Conservation (phyloP, 2,329 filamentous ascomycete genomes). For the Trichophyton rubrum region DNA sequence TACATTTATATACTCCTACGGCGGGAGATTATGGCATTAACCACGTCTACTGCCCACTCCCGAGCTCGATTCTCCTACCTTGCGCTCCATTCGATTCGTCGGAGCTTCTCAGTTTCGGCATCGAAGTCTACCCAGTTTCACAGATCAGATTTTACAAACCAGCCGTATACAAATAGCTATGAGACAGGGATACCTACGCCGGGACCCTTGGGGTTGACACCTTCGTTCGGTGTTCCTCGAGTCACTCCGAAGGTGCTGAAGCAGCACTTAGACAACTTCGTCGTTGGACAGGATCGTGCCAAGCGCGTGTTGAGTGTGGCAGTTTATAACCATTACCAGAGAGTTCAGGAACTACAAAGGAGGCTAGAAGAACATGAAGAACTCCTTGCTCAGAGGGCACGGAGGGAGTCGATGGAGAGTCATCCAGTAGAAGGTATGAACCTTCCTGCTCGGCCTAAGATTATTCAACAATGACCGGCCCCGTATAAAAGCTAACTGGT, state of each 20-base stretch:
- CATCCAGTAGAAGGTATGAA: conserved; percentile 68
- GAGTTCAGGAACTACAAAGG: conserved; percentile 61
- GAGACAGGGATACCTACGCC: conserved; percentile 49
- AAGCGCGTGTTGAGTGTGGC: conserved; percentile 85
- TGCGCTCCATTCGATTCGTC: conserved; percentile 22
- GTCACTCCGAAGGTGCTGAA: conserved; percentile 59
- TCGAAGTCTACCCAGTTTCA: conserved; percentile 39
- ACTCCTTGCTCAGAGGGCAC: conserved; percentile 55
- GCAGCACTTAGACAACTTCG: conserved; percentile 84
- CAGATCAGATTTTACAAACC: conserved; percentile 50
- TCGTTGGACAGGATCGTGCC: conserved; percentile 87
- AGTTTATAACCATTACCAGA: conserved; percentile 94
- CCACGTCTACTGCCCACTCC: conserved; percentile 14
- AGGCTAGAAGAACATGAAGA: conserved; percentile 70
- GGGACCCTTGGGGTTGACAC: conserved; percentile 50
- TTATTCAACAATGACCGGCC: neutral
- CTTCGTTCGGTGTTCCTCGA: conserved; percentile 44
- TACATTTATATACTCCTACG: conserved; percentile 5
- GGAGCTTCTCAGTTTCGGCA: conserved; percentile 24
- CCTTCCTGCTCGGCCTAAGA: too few species aligned
- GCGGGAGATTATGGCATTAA: conserved; percentile 7
- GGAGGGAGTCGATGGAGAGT: conserved; percentile 53
- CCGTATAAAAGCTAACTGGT: neutral
- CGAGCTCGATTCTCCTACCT: conserved; percentile 32
- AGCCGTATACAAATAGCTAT: conserved; percentile 51